Percentiles rank a stretch among this genome's conserved stretches.
Conservation (phyloP, 768 basidiomycete species). For the Mycena chlorophos region DNA sequence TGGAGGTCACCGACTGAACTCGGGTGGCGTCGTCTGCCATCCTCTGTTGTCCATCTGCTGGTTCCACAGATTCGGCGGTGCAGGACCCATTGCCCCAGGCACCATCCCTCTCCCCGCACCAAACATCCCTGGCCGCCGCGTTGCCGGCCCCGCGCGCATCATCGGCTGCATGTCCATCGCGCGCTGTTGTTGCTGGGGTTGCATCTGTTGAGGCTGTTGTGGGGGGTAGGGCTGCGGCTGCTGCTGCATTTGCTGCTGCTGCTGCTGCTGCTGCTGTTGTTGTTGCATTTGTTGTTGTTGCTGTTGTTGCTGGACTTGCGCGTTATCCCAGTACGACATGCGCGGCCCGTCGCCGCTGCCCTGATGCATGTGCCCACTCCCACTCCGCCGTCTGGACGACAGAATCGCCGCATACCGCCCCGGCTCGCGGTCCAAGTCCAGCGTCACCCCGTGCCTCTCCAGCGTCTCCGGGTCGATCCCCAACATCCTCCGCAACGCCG, state of each 20-base stretch:
- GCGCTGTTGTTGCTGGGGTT: constrained; percentile 51
- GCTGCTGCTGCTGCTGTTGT: constrained; percentile 26
- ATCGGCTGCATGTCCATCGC: constrained; percentile 53
- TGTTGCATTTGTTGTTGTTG: constrained; percentile 18
- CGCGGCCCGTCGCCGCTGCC: constrained; percentile 24
- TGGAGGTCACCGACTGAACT: neutral
- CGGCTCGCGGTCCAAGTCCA: constrained; percentile 53
- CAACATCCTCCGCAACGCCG: constrained; percentile 69
- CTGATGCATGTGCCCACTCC: constrained; percentile 24
- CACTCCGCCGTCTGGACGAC: constrained; percentile 34
- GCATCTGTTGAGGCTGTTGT: constrained; percentile 43
- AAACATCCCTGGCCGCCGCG: constrained; percentile 61
- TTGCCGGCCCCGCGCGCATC: no score
- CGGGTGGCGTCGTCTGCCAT: neutral
- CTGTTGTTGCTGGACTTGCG: constrained; percentile 2
- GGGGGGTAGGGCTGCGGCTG: constrained; percentile 29
- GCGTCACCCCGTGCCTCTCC: constrained; percentile 49
- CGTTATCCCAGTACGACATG: constrained; percentile 34
- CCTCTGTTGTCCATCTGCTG: neutral
- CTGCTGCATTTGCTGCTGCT: constrained; percentile 19
- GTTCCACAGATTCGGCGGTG: constrained; percentile 39
- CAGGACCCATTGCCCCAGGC: constrained; percentile 31
- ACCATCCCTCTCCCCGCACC: constrained; percentile 42
- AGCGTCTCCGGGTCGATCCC: constrained; percentile 67
- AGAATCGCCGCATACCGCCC: constrained; percentile 38